Base-by-base conservation (phyloP, 345 rosid genomes). In the Litchi chinensis region DNA sequence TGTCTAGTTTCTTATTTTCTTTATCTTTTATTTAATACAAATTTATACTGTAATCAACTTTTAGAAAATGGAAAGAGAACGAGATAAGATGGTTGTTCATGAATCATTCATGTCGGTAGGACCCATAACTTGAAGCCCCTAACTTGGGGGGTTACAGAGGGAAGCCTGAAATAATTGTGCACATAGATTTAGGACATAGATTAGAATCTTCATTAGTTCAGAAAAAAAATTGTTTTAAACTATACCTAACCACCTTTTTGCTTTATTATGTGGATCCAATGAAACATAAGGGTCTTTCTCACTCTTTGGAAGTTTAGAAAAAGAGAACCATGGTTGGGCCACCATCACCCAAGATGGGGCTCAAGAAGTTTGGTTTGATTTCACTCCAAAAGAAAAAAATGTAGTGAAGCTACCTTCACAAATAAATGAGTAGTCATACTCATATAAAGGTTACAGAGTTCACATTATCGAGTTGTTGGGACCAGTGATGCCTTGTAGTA, bases 241-340 rank as follows among this genome's bases (percentile, higher is more conserved):
- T 76, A 39, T 78, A 85, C 84, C 87, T 74, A 74, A 85, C 80
- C 75, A 46, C 77, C 68, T 79, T 83, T 86, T 83, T 70, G 67
- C 76, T 83, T 85, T 75, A 70, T 60, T 43, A 75, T 80, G 85
- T 70, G 87, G 88, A 85, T 88, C 90, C 88, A 89, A 86, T 84
- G 82, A 83, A 78, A 19, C 65, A 48, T 48, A 5, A n/a, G 22
- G 79, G 81, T 68, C 60, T 76, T 72, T 69, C 77, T 77, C 76
- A 6, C 71, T 41, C 80, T 59, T 77, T 68, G 78, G 52, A 81
- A 75, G 72, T 43, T 28, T 59, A 52, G 60, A 62, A 54, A 46
- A 65, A 60, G 28, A 60, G 26, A 70, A 54, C 46, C 60, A 70
- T 66, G 57, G 66, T 79, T 74, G 85, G 88, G 77, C 80, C 89